Percentiles rank a stretch among this genome's conserved stretches.
These are phyloP conservation scores for Fragilaria crotonensis DNA, from an alignment of 108 stramenopile genomes.

Conservation along the genomic window DNA sequence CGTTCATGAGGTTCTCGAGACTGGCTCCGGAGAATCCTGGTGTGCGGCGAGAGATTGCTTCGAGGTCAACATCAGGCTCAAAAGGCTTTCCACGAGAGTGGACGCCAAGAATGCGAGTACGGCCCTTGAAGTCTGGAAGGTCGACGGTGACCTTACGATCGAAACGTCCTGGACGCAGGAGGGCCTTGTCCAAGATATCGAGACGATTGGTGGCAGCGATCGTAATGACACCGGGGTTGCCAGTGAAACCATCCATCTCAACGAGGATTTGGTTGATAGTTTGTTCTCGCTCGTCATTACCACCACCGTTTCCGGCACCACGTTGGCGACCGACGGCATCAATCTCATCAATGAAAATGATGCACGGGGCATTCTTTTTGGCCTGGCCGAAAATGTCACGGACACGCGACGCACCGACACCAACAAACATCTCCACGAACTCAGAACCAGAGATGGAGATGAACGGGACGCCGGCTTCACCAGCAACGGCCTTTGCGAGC, in stretches of 20 bases:
- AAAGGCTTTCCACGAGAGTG: slow-evolving; percentile 95
- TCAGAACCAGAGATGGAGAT: slow-evolving; percentile 92
- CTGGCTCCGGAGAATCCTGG: slow-evolving; percentile 97
- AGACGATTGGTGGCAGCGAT: slow-evolving; percentile 92
- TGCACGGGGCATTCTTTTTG: slow-evolving; percentile 87
- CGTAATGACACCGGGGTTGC: slow-evolving; percentile 75
- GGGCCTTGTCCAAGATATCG: slow-evolving; percentile 97
- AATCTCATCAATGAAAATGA: slow-evolving; percentile 98
- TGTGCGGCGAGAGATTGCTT: slow-evolving; percentile 93
- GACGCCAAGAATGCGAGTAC: slow-evolving; percentile 90
- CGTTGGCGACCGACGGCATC: slow-evolving; percentile 97
- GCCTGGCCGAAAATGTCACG: slow-evolving; percentile 97
- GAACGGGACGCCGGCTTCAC: slow-evolving; percentile 97
- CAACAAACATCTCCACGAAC: slow-evolving; percentile 99
- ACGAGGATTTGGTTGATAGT: slow-evolving; percentile 97
- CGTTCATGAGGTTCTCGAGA: slow-evolving; percentile 96
- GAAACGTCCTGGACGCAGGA: slow-evolving; percentile 92
- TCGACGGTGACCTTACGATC: slow-evolving; percentile 99
- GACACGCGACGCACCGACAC: slow-evolving; percentile 96
- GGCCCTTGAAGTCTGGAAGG: slow-evolving; percentile 93
- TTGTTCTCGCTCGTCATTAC: slow-evolving; percentile 97
- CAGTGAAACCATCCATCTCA: slow-evolving; percentile 88
- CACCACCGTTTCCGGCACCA: slow-evolving; percentile 83
- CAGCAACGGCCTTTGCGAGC: slow-evolving; percentile 98
- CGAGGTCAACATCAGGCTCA: slow-evolving; percentile 86